Conservation (phyloP, 305 asterid species). For the Solanum aculeatissimum region DNA sequence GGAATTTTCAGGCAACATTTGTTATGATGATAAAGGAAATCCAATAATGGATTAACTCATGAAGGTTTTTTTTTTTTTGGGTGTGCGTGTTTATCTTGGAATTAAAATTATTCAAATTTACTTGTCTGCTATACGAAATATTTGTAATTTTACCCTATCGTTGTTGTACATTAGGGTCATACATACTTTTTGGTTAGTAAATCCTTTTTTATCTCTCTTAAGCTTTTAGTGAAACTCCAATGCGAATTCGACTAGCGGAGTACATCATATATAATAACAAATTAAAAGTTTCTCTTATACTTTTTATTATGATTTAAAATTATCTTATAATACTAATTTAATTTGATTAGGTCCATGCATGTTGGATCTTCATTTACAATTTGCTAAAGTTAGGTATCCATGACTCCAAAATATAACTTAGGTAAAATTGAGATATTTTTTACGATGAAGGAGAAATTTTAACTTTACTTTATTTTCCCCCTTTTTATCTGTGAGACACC, state of each 20-base stretch:
- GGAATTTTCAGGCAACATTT: constrained; percentile 10
- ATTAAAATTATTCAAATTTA: not conserved
- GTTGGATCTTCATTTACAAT: too few relatives aligned
- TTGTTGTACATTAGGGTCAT: not conserved
- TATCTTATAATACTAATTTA: not conserved
- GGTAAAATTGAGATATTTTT: not conserved
- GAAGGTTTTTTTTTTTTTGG: not conserved
- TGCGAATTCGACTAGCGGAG: not conserved
- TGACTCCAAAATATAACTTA: too few relatives aligned
- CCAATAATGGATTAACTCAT: not conserved
- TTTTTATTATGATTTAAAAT: not conserved
- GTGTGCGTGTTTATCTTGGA: not conserved
- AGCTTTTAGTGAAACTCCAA: not conserved
- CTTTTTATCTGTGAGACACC: too few relatives aligned
- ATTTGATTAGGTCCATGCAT: too few relatives aligned
- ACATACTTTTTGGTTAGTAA: not conserved
- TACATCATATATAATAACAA: too few relatives aligned
- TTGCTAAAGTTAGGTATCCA: too few relatives aligned
- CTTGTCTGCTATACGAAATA: not conserved
- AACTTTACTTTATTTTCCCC: too few relatives aligned
- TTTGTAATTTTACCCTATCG: not conserved
- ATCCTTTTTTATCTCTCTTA: not conserved
- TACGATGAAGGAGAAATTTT: not conserved
- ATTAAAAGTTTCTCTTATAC: not conserved
- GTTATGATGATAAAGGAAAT: constrained; percentile 1